Evolutionary conservation across 345 rosid species (phyloP).

Genomic region (Pelargonium nanum): DNA sequence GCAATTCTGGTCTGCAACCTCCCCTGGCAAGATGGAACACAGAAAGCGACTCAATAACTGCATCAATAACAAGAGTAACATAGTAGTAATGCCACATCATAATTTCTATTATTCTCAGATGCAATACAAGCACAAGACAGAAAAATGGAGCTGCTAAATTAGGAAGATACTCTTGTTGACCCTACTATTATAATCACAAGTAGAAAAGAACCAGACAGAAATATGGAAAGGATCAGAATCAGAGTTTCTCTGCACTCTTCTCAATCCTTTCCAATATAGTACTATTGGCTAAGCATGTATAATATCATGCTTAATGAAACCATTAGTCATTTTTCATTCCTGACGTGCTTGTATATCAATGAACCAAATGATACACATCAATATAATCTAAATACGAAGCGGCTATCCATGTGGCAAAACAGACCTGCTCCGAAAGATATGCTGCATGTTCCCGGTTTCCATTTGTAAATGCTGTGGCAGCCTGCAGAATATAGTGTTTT

Average conservation of each 20-base stretch:
- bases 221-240: no score
- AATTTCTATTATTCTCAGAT: no score
- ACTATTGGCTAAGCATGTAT: background rate
- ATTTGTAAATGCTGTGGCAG: slow-evolving; percentile 69
- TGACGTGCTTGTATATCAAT: background rate
- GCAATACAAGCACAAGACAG: no score
- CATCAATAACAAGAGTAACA: background rate
- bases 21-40: slow-evolving; percentile 32
- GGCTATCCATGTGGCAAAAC: background rate
- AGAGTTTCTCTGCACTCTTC: no score
- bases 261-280: background rate
- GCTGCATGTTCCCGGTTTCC: slow-evolving; percentile 56
- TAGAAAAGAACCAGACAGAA: background rate
- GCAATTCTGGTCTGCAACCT: slow-evolving; percentile 42
- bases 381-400: background rate
- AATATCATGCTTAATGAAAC: background rate
- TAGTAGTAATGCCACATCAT: background rate
- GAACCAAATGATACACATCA: background rate
- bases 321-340: background rate
- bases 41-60: slow-evolving; percentile 3
- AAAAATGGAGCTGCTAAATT: no score
- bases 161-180: background rate
- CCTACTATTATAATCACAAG: background rate
- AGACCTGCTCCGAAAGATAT: slow-evolving; percentile 76
- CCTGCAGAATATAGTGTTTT: slow-evolving; percentile 34